These are phyloP conservation scores for Eutrema heterophyllum DNA, from an alignment of 345 rosid genomes.

Conservation along the genomic window DNA sequence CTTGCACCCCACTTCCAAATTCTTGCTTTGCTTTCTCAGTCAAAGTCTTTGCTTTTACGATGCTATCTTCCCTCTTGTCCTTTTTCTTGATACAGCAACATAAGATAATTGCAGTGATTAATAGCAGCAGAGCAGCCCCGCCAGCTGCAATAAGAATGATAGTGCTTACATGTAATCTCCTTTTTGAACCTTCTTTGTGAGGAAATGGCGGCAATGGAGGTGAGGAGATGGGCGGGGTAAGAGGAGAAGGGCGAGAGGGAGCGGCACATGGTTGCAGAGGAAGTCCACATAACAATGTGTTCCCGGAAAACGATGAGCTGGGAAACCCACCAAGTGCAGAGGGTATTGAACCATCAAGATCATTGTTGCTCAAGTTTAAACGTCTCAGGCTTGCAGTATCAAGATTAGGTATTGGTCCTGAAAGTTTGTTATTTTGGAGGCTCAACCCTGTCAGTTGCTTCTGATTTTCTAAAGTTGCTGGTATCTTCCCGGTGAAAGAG, in stretches of 20 bases:
- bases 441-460: conserved; percentile 44
- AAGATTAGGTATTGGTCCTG: conserved; percentile 55
- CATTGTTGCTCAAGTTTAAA: conserved; percentile 68
- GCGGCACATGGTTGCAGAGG: conserved; percentile 49
- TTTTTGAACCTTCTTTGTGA: conserved; percentile 35
- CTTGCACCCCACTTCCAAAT: conserved; percentile 78
- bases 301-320: conserved; percentile 66
- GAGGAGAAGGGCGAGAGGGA: conserved; percentile 34
- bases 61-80: conserved; percentile 40
- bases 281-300: conserved; percentile 56
- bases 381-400: conserved; percentile 39
- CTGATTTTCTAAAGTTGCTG: conserved; percentile 41
- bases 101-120: conserved; percentile 33
- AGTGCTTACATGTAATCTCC: conserved; percentile 48
- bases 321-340: conserved; percentile 55
- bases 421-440: conserved; percentile 57
- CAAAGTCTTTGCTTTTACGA: conserved; percentile 47
- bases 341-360: conserved; percentile 71
- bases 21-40: conserved; percentile 71
- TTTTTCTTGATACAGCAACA: conserved; percentile 65
- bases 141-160: conserved; percentile 64
- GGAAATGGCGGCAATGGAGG: conserved; percentile 43
- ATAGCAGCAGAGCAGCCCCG: conserved; percentile 45
- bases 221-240: conserved; percentile 41
- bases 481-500: conserved; percentile 55